Percentiles rank a stretch among this genome's conserved stretches.
phyloP scores from a whole-genome alignment of 1,139 yeast species.

The Lodderomyces elongisporus region DNA sequence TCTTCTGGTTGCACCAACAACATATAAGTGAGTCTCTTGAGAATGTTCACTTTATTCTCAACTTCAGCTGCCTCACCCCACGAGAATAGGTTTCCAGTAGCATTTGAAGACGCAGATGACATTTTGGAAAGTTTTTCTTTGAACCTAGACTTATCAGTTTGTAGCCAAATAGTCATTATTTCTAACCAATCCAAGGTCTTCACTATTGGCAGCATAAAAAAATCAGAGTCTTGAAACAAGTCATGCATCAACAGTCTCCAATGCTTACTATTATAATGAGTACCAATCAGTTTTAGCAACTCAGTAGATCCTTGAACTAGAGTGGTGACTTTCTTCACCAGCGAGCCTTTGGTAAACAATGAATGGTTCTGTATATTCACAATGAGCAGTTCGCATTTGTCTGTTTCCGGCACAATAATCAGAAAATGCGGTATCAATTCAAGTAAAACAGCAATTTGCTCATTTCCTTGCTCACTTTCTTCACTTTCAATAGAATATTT shows the following conservation, averaged over 20 bases:
- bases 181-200: constrained; percentile 37
- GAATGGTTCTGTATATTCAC: constrained; percentile 19
- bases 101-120: constrained; percentile 45
- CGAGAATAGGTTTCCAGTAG: constrained; percentile 56
- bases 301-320: background rate
- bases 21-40: constrained; percentile 60
- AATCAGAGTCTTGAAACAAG: constrained; percentile 43
- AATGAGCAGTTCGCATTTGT: constrained; percentile 15
- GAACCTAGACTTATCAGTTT: constrained; percentile 54
- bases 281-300: constrained; percentile 24
- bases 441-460: constrained; percentile 4
- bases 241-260: constrained; percentile 55
- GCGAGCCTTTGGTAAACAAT: constrained; percentile 26
- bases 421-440: constrained; percentile 38
- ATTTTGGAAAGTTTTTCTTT: constrained; percentile 49
- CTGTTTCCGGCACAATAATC: constrained; percentile 46
- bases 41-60: constrained; percentile 40
- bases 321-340: background rate
- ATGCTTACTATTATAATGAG: constrained; percentile 31
- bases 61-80: constrained; percentile 73
- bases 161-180: constrained; percentile 53
- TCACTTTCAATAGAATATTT: background rate
- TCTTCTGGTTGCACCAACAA: constrained; percentile 59
- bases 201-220: constrained; percentile 10
- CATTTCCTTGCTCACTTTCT: background rate